phyloP scores from a whole-genome alignment of 73 alveolate species.

The Paramecium caudatum region DNA sequence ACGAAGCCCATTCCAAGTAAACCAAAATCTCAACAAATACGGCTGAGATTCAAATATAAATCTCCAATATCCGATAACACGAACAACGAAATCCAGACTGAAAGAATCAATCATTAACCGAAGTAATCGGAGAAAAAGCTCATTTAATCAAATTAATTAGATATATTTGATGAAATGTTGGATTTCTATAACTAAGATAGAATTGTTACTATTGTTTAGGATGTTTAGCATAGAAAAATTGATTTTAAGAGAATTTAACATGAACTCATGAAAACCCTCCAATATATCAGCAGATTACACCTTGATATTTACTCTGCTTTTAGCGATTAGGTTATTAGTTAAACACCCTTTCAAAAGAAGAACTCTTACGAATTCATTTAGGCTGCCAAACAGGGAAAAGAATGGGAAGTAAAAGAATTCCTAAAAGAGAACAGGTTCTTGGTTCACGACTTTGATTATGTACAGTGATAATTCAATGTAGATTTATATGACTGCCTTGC shows the following conservation, averaged over 20 bases:
- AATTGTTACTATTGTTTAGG: slow-evolving; percentile 5
- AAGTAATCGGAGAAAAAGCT: too few relatives aligned
- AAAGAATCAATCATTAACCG: too few relatives aligned
- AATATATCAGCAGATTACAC: slow-evolving; percentile 57
- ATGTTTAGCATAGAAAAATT: neutral
- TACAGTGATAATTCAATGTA: slow-evolving; percentile 55
- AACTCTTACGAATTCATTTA: slow-evolving; percentile 67
- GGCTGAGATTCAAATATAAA: slow-evolving; percentile 6
- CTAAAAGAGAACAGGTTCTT: slow-evolving; percentile 60
- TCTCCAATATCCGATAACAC: too few relatives aligned
- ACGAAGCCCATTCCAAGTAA: neutral
- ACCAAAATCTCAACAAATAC: neutral
- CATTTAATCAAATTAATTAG: too few relatives aligned
- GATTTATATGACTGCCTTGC: slow-evolving; percentile 78
- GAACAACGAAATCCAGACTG: too few relatives aligned
- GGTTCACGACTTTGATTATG: slow-evolving; percentile 77
- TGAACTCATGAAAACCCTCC: slow-evolving; percentile 32
- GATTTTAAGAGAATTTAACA: slow-evolving; percentile 27
- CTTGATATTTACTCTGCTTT: slow-evolving; percentile 13
- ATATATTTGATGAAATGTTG: slow-evolving; percentile 35
- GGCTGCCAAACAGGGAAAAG: slow-evolving; percentile 66
- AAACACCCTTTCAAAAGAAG: slow-evolving; percentile 58
- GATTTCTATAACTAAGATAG: neutral
- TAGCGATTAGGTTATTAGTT: slow-evolving; percentile 61
- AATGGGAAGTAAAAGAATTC: slow-evolving; percentile 57